phyloP scores from a whole-genome alignment of 1,284 basidiomycete species.

The Sparassis latifolia region DNA sequence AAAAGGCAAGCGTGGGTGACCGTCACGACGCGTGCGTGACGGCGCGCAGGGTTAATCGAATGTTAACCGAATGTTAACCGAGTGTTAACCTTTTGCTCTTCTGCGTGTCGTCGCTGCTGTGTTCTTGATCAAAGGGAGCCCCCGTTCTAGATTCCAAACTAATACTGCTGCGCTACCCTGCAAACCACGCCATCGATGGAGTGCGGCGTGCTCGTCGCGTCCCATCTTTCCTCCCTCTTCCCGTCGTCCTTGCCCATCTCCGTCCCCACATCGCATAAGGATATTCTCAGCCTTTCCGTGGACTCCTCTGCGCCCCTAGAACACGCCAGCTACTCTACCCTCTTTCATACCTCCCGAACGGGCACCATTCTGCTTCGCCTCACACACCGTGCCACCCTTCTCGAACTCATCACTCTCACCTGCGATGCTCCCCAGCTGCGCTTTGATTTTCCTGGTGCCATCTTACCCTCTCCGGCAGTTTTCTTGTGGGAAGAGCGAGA shows the following conservation, averaged over 20 bases:
- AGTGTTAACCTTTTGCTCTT: too few relatives aligned
- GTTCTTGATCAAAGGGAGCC: too few relatives aligned
- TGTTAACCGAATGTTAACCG: slow-evolving; percentile 8
- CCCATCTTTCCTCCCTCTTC: slow-evolving; percentile 60
- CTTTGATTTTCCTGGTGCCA: slow-evolving; percentile 70
- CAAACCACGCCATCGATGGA: too few relatives aligned
- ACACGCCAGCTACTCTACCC: slow-evolving; percentile 59
- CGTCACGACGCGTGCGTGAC: slow-evolving; percentile 19
- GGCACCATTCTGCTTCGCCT: slow-evolving; percentile 68
- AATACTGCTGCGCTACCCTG: too few relatives aligned
- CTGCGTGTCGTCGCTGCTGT: too few relatives aligned
- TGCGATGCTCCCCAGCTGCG: slow-evolving; percentile 59
- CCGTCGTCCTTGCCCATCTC: slow-evolving; percentile 45
- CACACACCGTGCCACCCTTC: slow-evolving; percentile 65
- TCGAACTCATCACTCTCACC: slow-evolving; percentile 74
- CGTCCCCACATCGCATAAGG: slow-evolving; percentile 49
- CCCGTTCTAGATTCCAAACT: too few relatives aligned
- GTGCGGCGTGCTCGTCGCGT: slow-evolving; percentile 40
- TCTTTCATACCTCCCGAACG: slow-evolving; percentile 39
- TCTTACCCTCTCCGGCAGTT: slow-evolving; percentile 62
- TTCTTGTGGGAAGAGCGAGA: slow-evolving; percentile 53
- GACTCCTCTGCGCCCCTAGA: slow-evolving; percentile 49
- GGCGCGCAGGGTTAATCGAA: too few relatives aligned
- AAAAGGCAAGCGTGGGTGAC: slow-evolving; percentile 1
- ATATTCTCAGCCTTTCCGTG: slow-evolving; percentile 38